A percentile compares a stretch with the other conserved stretches of the same genome.
Evolutionary conservation across 1,284 basidiomycete genomes (phyloP).

Genomic region (Cystobasidiaceae sp.): DNA sequence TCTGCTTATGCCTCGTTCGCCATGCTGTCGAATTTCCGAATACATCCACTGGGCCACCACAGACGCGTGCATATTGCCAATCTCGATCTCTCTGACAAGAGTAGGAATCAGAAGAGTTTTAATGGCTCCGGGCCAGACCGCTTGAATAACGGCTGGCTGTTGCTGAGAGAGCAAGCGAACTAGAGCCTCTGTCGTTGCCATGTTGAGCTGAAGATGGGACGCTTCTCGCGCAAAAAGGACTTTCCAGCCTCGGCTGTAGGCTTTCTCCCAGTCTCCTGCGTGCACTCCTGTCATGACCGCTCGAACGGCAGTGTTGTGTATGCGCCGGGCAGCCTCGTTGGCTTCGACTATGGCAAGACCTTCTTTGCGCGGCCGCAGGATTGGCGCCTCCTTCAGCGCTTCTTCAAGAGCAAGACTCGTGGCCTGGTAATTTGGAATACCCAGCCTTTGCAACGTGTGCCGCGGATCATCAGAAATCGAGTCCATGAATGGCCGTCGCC

Average conservation of each 20-base stretch:
- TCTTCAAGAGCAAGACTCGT: too few species aligned
- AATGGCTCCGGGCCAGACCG: neutral
- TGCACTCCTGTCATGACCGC: neutral
- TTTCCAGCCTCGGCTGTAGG: constrained; percentile 12
- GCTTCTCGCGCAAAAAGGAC: constrained; percentile 2
- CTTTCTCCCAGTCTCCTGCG: constrained; percentile 4
- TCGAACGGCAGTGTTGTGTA: constrained; percentile 8
- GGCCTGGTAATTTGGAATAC: too few species aligned
- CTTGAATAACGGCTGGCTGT: neutral
- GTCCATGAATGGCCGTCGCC: too few species aligned
- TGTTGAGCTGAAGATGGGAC: too few species aligned
- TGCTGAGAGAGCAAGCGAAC: neutral
- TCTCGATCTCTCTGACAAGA: neutral
- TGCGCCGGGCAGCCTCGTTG: neutral
- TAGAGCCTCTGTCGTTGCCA: too few species aligned
- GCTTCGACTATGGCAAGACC: too few species aligned
- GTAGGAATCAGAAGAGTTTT: constrained; percentile 7
- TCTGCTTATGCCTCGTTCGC: neutral
- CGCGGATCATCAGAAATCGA: too few species aligned
- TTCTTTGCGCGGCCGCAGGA: too few species aligned
- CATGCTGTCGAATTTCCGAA: neutral
- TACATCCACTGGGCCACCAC: constrained; percentile 13
- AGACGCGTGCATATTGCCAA: neutral
- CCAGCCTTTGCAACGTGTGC: too few species aligned
- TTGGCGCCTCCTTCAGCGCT: too few species aligned